Base-by-base conservation (phyloP, 352 stramenopile genomes). In the Globisporangium paddicum region DNA sequence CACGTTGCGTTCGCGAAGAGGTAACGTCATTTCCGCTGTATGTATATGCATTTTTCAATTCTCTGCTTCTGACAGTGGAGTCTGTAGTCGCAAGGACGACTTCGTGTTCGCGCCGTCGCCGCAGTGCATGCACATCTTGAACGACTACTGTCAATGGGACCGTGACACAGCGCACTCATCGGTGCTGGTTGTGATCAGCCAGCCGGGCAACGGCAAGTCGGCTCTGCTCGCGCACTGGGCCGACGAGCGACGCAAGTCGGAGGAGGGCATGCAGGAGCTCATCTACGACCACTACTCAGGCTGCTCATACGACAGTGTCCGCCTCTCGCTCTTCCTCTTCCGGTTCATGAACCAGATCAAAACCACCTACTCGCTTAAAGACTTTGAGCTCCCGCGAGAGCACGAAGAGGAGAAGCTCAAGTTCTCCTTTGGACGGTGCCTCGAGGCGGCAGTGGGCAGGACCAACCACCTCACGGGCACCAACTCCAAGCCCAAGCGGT, bases 371-470 rank as follows among this genome's bases (percentile, higher is more conserved):
- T 72, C 49, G 8, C 73, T 94, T n/a, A 71, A 75, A 0, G 85
- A 94, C 25, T 94, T 94, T 52, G 85, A 94, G 52, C 68, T 93
- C 7, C 82, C 82, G 11, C 77, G 67, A 28, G 82, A 91, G 26
- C 75, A 92, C 60, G 82, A 94, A 42, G 85, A 94, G 58, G 82
- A 94, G 52, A 92, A 93, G 58, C 75, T 94, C 62, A 92, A 91
- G 60, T 94, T 93, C 23, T 92, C 85, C 0, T 82, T 94, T 21
- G 79, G 64, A 23, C 75, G 85, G 8, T 94, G 85, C 48, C 72
- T 94, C 23, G 82, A 93, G 58, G 82, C 77, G 25, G 85, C 79
- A 1, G 75, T 85, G 7, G 72, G 79, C 40, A 68, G 71, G 8
- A 55, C 73, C 53, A 67, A 64, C 30, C 47, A 86, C n/a, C 65